Conservation (phyloP, 345 rosid genomes). For the Raphanus raphanistrum region DNA sequence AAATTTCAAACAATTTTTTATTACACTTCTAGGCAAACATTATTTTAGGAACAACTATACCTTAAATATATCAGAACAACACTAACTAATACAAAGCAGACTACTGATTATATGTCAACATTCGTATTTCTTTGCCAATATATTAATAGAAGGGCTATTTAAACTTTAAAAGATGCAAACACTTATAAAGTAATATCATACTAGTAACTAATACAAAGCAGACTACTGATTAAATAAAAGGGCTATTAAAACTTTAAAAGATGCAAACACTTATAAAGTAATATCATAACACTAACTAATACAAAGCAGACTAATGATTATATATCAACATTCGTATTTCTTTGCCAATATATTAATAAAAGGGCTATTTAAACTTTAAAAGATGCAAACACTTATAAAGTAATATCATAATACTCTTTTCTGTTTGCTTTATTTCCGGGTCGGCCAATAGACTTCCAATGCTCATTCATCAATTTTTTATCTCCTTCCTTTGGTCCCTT, state of each 20-base stretch:
- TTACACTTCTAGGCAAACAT: background rate
- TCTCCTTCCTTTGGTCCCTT: background rate
- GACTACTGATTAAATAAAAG: no score
- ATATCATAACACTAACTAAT: background rate
- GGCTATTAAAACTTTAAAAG: no score
- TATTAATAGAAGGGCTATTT: background rate
- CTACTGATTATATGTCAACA: background rate
- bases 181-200: conserved; percentile 18
- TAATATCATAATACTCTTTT: conserved; percentile 6
- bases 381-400: conserved; percentile 14
- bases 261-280: no score
- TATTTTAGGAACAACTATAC: background rate
- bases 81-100: background rate
- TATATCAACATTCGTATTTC: conserved; percentile 5
- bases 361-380: conserved; percentile 19
- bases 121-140: background rate
- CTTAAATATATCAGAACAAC: background rate
- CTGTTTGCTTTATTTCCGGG: background rate
- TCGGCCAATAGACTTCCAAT: background rate
- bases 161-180: conserved; percentile 19
- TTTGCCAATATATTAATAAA: background rate
- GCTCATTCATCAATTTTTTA: background rate
- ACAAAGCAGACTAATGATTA: background rate
- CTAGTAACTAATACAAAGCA: no score
- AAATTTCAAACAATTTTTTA: background rate